These are phyloP conservation scores for Trichosporon inkin DNA, from an alignment of 1,284 basidiomycete species.

Conservation along the genomic window DNA sequence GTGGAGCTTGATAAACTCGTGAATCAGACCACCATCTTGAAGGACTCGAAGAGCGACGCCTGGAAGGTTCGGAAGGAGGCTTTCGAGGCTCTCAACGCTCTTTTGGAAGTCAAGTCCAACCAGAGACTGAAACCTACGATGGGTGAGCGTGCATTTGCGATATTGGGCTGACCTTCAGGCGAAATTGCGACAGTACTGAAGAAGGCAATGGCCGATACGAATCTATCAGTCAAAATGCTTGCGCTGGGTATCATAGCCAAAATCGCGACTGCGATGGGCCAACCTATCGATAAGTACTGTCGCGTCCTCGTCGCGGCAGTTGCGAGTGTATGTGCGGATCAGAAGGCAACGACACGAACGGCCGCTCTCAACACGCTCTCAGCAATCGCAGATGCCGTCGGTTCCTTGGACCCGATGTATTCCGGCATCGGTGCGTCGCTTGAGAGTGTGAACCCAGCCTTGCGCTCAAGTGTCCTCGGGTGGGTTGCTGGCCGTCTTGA, in stretches of 20 bases:
- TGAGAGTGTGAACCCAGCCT: slow-evolving; percentile 82
- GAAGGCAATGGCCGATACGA: slow-evolving; percentile 82
- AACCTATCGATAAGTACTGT: slow-evolving; percentile 85
- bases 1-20: slow-evolving; percentile 87
- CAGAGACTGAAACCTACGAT: slow-evolving; percentile 86
- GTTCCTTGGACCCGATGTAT: slow-evolving; percentile 76
- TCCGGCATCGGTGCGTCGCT: slow-evolving; percentile 71
- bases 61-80: slow-evolving; percentile 99
- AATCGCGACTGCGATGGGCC: slow-evolving; percentile 90
- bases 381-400: slow-evolving; percentile 79
- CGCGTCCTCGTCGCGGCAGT: slow-evolving; percentile 73
- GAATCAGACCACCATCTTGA: slow-evolving; percentile 74
- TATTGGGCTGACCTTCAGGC: slow-evolving; percentile 53
- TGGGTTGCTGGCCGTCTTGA: slow-evolving; percentile 63
- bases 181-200: slow-evolving; percentile 88
- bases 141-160: slow-evolving; percentile 57
- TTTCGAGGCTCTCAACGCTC: slow-evolving; percentile 74
- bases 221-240: slow-evolving; percentile 86
- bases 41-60: slow-evolving; percentile 80
- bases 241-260: slow-evolving; percentile 86
- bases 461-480: slow-evolving; percentile 74
- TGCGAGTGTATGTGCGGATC: slow-evolving; percentile 82
- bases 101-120: slow-evolving; percentile 84
- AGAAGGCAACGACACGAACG: slow-evolving; percentile 80
- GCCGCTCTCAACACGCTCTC: slow-evolving; percentile 74